A percentile compares a stretch with the other conserved stretches of the same genome.
Conservation (phyloP, 148 eudicot species). For the Dysphania ambrosioides region DNA sequence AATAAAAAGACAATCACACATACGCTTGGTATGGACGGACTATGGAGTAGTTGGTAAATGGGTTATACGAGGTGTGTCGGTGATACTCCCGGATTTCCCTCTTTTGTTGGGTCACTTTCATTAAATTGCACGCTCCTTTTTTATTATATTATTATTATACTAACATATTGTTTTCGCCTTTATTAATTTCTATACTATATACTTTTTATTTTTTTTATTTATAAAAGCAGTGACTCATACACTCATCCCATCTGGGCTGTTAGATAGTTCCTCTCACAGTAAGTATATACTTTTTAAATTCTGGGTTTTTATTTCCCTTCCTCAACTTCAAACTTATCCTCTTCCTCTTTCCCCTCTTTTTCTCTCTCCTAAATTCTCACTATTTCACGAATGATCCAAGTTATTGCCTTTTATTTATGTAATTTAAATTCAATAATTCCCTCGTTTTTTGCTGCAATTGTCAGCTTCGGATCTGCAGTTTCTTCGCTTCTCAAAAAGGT, state of each 20-base stretch:
- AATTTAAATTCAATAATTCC: neutral
- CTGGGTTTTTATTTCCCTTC: conserved; percentile 11
- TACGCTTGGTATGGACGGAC: too few relatives aligned
- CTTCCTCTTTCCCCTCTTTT: neutral
- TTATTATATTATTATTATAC: neutral
- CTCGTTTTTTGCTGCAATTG: conserved; percentile 1
- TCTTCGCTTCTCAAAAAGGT: conserved; percentile 24
- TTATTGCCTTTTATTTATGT: neutral
- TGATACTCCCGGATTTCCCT: conserved; percentile 19
- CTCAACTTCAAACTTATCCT: conserved; percentile 14
- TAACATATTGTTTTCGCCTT: too few relatives aligned
- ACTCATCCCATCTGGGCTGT: too few relatives aligned
- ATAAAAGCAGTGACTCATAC: conserved; percentile 7
- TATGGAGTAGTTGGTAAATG: neutral
- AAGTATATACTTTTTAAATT: conserved; percentile 21
- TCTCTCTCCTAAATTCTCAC: neutral
- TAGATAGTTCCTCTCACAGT: neutral
- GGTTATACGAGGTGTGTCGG: conserved; percentile 20
- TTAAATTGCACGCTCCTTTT: neutral
- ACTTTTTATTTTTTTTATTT: neutral
- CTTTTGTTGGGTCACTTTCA: conserved; percentile 22
- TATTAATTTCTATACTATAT: too few relatives aligned
- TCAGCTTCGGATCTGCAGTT: conserved; percentile 27
- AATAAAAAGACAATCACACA: neutral
- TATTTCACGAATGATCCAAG: conserved; percentile 12